Conservation (phyloP, 1,284 basidiomycete species). For the Tilletia indica region DNA sequence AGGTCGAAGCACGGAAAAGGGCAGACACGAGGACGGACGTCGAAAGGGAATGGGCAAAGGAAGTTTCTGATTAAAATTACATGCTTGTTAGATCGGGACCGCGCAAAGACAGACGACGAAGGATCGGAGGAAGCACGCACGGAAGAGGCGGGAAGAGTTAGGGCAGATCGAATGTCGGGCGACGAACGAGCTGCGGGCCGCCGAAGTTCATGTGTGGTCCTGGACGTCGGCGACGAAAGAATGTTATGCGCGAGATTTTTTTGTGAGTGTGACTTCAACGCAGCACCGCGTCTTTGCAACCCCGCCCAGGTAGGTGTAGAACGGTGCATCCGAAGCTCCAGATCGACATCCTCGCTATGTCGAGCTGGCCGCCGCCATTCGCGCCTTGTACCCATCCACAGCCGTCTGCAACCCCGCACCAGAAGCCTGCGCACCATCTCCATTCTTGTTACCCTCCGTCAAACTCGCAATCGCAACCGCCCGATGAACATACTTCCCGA, state of each 20-base stretch:
- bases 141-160: not conserved
- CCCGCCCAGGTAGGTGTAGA: no score
- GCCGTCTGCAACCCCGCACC: not conserved
- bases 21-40: not conserved
- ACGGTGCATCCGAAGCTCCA: no score
- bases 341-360: not conserved
- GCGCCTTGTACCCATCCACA: slow-evolving; percentile 14
- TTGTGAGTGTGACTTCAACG: no score
- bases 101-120: not conserved
- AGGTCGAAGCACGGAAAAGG: no score
- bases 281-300: no score
- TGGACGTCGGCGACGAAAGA: no score
- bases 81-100: not conserved
- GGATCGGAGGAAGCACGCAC: not conserved
- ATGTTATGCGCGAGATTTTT: no score
- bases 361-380: slow-evolving; percentile 4
- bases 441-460: not conserved
- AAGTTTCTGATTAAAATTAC: slow-evolving; percentile 6
- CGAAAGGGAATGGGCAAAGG: not conserved
- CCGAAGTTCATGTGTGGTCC: no score
- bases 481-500: slow-evolving; percentile 53
- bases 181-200: no score
- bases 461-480: slow-evolving; percentile 36
- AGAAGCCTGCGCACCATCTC: not conserved
- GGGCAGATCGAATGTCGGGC: no score